These are phyloP conservation scores for Bryoglossum gracile DNA, from an alignment of 495 filamentous ascomycete genomes.

Conservation along the genomic window DNA sequence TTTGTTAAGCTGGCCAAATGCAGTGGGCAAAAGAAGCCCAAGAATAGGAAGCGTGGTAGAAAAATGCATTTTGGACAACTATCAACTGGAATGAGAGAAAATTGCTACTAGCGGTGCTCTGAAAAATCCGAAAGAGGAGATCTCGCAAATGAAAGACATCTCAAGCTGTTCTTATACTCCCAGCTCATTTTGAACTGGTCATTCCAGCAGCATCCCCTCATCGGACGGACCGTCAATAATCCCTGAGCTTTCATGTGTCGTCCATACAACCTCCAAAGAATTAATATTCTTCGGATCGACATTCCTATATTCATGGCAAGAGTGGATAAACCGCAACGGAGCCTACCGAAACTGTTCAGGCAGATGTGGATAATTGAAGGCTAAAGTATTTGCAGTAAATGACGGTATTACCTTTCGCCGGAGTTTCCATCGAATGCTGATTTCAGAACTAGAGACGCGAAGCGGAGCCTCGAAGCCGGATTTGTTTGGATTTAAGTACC, in stretches of 20 bases:
- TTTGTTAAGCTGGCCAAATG: slow-evolving; percentile 30
- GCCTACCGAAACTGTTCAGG: no score
- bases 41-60: background rate
- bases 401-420: background rate
- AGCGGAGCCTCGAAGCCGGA: background rate
- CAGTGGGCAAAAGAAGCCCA: slow-evolving; percentile 20
- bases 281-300: background rate
- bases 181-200: background rate
- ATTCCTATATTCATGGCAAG: background rate
- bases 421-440: background rate
- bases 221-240: no score
- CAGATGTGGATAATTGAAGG: background rate
- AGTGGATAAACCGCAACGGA: background rate
- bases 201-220: background rate
- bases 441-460: background rate
- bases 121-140: background rate
- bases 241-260: background rate
- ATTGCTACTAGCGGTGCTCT: background rate
- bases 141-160: background rate
- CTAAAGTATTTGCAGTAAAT: background rate
- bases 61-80: background rate
- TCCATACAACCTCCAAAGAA: background rate
- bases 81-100: background rate
- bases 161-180: background rate
- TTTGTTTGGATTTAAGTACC: background rate